Evolutionary conservation across 129 eudicot species (phyloP), one percentile per base, ranked within the genome.

Genomic region (Escallonia rubra): DNA sequence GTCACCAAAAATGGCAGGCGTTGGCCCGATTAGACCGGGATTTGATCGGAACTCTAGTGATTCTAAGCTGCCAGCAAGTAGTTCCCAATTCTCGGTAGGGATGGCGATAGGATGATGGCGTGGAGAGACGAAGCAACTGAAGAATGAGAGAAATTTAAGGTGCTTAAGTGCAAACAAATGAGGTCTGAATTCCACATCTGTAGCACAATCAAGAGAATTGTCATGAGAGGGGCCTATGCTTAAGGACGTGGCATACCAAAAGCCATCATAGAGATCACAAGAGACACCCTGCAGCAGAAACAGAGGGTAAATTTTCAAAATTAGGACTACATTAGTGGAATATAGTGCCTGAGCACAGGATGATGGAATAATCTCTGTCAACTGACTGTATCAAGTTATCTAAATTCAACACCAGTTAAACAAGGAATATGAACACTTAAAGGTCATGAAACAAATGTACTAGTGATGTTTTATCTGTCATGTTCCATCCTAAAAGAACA

Each of bases 241-340:
- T 14, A 90, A 71, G n/a, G 73, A 85, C 51, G 91, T 90, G 4
- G 87, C 95, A 71, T 87, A 87, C 97, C 97, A 90, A 8, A 84
- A 78, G 58, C 89, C 95, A 82, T 87, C 80, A 71, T 67, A 82
- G 54, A 90, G 45, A 70, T 90, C 97, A 85, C 97, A 90, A 53
- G 91, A 75, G 69, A 90, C 87, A 57, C 97, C 97, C 97, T 90
- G 90, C 64, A 54, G 41, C 57, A 73, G 41, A 43, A 59, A 66
- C 59, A 43, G 61, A 41, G 57, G 63, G 41, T 13, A 44, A 46
- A 50, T 43, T 23, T 23, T 23, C 12, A 65, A 39, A 57, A 48
- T 10, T 72, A 6, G 10, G 13, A 52, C 41, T 15, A 69, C 14
- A 12, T 46, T 46, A 9, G 6, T 46, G 10, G 8, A 46, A 6